Base-by-base conservation (phyloP, 495 filamentous ascomycete genomes). In the Aspergillus leporis region DNA sequence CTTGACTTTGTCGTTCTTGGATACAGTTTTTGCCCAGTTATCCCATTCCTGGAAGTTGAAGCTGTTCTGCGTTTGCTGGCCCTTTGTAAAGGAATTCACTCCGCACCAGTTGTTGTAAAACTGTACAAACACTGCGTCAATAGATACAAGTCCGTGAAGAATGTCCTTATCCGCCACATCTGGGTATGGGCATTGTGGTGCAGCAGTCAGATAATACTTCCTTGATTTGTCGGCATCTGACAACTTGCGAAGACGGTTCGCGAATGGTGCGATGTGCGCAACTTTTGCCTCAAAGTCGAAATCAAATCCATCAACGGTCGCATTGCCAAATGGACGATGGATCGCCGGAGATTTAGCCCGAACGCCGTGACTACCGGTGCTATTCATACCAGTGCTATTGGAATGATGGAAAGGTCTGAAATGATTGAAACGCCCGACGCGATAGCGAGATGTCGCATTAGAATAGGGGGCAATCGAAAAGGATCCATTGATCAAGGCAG, bases 71-170 rank as follows among this genome's bases (percentile, higher is more conserved):
- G 70, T 78, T 10, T 66, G 55, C 0, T 70, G 28, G 4, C 82
- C 75, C 1, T 71, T n/a, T 12, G 68, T 55, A 70, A 78, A 91
- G 19, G 76, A 75, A 51, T 77, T 70, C 4, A 85, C 66, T 16
- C 88, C 87, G 69, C 88, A 90, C 63, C 74, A 84, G 75, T 88
- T 88, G 81, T 90, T 87, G 76, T 90, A 91, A 78, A 90, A 90
- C 69, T 90, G 87, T 18, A 90, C 80, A 66, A 80, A 87, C 34
- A 90, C 74, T 50, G 85, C 88, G 63, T 90, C 88, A 49, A 88
- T 82, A 10, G 67, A 63, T 31, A 85, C 75, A 10, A 72, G 69
- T 2, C 73, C 77, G 57, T 81, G 66, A 38, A 91, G 76, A 56
- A 85, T 79, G 0, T 77, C 74, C 60, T 84, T 77, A 62, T 85